Percentiles rank a stretch among this genome's conserved stretches.
Conservation (phyloP, 257 asterid genomes). For the Petunia axillaris region DNA sequence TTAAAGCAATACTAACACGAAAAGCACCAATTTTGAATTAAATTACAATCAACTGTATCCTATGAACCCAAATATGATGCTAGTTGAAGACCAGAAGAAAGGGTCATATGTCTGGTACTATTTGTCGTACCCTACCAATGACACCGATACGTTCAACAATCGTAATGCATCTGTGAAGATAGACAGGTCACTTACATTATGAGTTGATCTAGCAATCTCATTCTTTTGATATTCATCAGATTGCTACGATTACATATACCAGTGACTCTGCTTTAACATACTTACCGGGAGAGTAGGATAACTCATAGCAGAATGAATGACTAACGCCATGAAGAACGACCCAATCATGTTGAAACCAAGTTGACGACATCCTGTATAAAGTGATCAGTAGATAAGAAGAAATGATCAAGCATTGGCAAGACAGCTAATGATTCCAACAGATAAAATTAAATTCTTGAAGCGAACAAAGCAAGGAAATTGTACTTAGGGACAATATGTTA, state of each 20-base stretch:
- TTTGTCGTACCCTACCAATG: no score
- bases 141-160: no score
- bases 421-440: not conserved
- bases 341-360: slow-evolving; percentile 70
- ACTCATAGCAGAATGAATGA: slow-evolving; percentile 59
- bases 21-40: not conserved
- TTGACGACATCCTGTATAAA: slow-evolving; percentile 56
- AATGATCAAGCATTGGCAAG: not conserved
- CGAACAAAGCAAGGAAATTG: not conserved
- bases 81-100: no score
- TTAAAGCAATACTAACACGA: not conserved
- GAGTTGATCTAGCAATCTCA: no score
- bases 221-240: not conserved
- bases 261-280: not conserved
- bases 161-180: no score
- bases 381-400: not conserved
- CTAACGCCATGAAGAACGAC: slow-evolving; percentile 52
- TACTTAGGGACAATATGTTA: not conserved
- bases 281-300: slow-evolving; percentile 84
- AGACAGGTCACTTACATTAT: no score
- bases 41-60: not conserved
- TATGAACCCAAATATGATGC: no score
- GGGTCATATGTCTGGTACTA: no score
- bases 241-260: not conserved
- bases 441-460: not conserved